A percentile compares a stretch with the other conserved stretches of the same genome.
These are phyloP conservation scores for Melastoma candidum DNA, from an alignment of 441 rosid species.

Conservation along the genomic window DNA sequence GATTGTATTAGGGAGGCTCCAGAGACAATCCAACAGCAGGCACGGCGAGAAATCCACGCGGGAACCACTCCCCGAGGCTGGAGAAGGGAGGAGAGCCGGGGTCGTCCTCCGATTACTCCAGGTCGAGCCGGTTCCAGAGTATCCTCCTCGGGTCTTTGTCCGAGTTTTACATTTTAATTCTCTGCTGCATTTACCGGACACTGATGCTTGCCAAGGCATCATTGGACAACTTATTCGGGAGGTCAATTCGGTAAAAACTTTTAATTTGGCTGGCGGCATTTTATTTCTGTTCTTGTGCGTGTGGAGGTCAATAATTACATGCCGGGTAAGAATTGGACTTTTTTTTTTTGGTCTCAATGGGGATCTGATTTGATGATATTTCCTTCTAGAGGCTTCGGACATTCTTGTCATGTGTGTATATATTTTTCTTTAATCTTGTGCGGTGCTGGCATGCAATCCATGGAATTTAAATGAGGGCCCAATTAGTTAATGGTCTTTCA, in stretches of 20 bases:
- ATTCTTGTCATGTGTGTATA: too few species aligned
- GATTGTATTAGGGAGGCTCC: constrained; percentile 26
- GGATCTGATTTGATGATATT: too few species aligned
- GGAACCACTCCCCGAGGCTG: neutral
- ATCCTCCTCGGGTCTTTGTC: neutral
- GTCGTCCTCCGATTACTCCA: neutral
- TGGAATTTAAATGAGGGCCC: too few species aligned
- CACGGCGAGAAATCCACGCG: constrained; percentile 3
- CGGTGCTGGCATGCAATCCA: too few species aligned
- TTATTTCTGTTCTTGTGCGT: too few species aligned
- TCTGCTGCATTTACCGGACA: constrained; percentile 4
- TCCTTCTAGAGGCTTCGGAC: too few species aligned
- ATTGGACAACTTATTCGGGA: neutral
- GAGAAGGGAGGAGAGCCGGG: neutral
- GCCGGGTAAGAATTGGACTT: too few species aligned
- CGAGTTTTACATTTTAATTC: constrained; percentile 1
- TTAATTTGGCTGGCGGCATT: too few species aligned
- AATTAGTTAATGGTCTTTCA: too few species aligned
- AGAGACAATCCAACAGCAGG: constrained; percentile 8
- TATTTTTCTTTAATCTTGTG: too few species aligned
- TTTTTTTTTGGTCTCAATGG: too few species aligned
- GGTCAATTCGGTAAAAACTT: neutral
- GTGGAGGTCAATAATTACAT: too few species aligned
- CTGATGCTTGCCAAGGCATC: constrained; percentile 2
- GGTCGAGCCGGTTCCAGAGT: neutral